Evolutionary conservation across 2,329 filamentous ascomycete species (phyloP).

Genomic region (Beauveria varroae): DNA sequence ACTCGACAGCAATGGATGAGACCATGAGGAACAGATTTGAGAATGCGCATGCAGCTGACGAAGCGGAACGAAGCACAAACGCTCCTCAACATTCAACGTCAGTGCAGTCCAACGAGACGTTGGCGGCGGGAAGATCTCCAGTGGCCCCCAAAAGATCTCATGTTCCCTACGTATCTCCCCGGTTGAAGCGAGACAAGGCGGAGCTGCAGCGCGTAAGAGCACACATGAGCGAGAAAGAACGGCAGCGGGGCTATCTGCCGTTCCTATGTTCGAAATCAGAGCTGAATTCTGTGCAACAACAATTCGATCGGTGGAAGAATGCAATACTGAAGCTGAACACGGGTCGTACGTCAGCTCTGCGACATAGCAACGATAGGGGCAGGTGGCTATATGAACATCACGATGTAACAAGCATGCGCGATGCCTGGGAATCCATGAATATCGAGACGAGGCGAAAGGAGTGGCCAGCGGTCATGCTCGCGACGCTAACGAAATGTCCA

Average conservation of each 20-base stretch:
- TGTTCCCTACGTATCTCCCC: background rate
- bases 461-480: slow-evolving; percentile 30
- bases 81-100: background rate
- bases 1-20: background rate
- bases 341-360: no score
- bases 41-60: background rate
- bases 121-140: no score
- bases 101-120: background rate
- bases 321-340: background rate
- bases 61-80: background rate
- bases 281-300: background rate
- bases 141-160: background rate
- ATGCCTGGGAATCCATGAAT: slow-evolving; percentile 25
- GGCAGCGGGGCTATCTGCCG: background rate
- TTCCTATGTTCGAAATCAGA: background rate
- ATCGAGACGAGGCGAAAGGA: slow-evolving; percentile 17
- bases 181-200: background rate
- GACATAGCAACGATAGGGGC: slow-evolving; percentile 20
- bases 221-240: background rate
- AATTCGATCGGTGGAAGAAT: background rate
- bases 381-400: slow-evolving; percentile 25
- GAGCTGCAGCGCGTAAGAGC: background rate
- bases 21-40: background rate
- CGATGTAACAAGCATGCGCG: slow-evolving; percentile 23
- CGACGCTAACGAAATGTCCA: slow-evolving; percentile 26